Base-by-base conservation (phyloP, 2,329 filamentous ascomycete species). In the Fusarium robinianum region DNA sequence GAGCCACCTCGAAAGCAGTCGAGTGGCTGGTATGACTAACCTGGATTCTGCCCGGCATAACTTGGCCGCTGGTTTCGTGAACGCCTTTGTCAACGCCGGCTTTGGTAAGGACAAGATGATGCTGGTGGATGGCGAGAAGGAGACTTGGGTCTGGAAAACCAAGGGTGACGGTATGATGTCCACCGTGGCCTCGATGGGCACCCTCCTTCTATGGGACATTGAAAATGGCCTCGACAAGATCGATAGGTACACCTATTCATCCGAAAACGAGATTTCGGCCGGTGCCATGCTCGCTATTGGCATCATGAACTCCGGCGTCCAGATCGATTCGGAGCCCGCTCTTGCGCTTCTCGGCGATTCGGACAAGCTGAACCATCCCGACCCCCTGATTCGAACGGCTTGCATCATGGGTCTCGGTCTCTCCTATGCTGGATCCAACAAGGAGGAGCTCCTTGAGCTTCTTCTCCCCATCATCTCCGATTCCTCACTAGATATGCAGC, bases 101-200 rank as follows among this genome's bases (percentile, higher is more conserved):
- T 99, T 90, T 60, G 88, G 90, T 29, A 88, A 91, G 45, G 94
- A 99, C 70, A 97, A 96, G 77, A 87, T 99, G 82, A 96, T 99
- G 92, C 76, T 97, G 45, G 85, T 90, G 27, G 87, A 94, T 14
- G 85, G 88, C 46, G 85, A 90, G 53, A 95, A 95, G 74, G 85
- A 87, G 60, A 88, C 87, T 53, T 99, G 94, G 92, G 89, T 99
- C 5, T 99, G 90, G 90, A 99, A 97, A 76, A 97, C 95, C 14
- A 99, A 99, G 72, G 90, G 95, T 27, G 91, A 96, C 63, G 94
- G 94, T 53, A 96, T 96, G 90, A 80, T 96, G 71, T 97, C 94
- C 2, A 96, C 92, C 1, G 88, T 95, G 25, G 95, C 95, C 5
- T 97, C 94, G 1, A 73, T 96, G 58, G 94, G 94, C 63, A 92